A percentile compares a stretch with the other conserved stretches of the same genome.
These are phyloP conservation scores for Paspalum notatum DNA, from an alignment of 176 grass and related monocot genomes.

Conservation along the genomic window DNA sequence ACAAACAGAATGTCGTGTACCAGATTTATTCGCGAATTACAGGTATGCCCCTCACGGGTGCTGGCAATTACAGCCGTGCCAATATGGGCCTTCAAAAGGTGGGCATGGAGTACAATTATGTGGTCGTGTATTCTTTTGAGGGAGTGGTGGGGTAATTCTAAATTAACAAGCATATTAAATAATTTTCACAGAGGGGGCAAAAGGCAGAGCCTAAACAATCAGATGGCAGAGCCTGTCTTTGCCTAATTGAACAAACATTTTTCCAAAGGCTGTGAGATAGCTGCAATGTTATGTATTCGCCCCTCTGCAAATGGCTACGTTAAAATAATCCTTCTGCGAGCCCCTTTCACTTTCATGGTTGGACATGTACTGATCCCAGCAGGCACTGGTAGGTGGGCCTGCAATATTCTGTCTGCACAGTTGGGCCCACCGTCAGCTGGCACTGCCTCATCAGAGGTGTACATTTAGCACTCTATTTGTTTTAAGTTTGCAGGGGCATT, in stretches of 20 bases:
- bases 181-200: slow-evolving; percentile 29
- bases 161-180: slow-evolving; percentile 14
- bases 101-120: slow-evolving; percentile 53
- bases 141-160: slow-evolving; percentile 56
- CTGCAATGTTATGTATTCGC: slow-evolving; percentile 32
- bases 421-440: neutral
- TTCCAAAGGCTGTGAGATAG: slow-evolving; percentile 37
- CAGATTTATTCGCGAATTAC: neutral
- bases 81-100: slow-evolving; percentile 52
- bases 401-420: neutral
- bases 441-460: slow-evolving; percentile 3
- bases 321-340: neutral
- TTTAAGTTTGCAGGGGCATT: slow-evolving; percentile 7
- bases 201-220: slow-evolving; percentile 37
- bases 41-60: slow-evolving; percentile 8
- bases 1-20: slow-evolving; percentile 36
- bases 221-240: slow-evolving; percentile 56
- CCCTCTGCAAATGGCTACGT: slow-evolving; percentile 15
- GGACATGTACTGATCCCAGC: slow-evolving; percentile 1
- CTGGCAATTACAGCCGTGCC: slow-evolving; percentile 38
- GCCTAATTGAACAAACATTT: slow-evolving; percentile 22
- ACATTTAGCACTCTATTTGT: neutral
- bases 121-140: slow-evolving; percentile 78
- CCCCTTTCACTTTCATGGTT: slow-evolving; percentile 27
- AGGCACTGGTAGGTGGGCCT: slow-evolving; percentile 20